These are phyloP conservation scores for Leccinum pachyderme DNA, from an alignment of 1,284 basidiomycete species.

Conservation along the genomic window DNA sequence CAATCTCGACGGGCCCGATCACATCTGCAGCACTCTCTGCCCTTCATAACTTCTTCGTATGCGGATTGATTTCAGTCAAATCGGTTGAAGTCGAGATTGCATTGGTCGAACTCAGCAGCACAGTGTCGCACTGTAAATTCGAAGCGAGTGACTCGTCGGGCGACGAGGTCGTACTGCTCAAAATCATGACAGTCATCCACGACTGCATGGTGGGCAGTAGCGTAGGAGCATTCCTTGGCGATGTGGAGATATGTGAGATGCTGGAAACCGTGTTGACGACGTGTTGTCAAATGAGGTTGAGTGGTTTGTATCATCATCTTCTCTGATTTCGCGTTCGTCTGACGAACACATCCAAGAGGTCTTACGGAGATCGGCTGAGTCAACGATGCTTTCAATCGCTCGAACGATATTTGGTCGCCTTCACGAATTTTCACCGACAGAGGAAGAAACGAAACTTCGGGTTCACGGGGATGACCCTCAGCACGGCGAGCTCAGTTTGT, in stretches of 20 bases:
- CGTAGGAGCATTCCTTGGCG: slow-evolving; percentile 72
- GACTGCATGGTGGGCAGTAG: slow-evolving; percentile 70
- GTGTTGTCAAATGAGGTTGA: slow-evolving; percentile 93
- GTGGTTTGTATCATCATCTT: slow-evolving; percentile 59
- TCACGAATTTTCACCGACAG: slow-evolving; percentile 59
- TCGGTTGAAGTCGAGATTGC: slow-evolving; percentile 58
- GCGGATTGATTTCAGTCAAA: slow-evolving; percentile 63
- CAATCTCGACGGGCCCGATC: slow-evolving; percentile 91
- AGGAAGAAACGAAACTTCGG: slow-evolving; percentile 65
- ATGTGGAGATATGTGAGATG: slow-evolving; percentile 97
- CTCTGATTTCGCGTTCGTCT: slow-evolving; percentile 11
- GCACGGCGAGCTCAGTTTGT: slow-evolving; percentile 62
- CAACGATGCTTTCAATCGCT: slow-evolving; percentile 89
- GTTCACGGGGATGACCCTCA: slow-evolving; percentile 45
- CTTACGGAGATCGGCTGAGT: slow-evolving; percentile 88
- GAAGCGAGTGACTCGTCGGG: slow-evolving; percentile 95
- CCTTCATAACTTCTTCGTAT: slow-evolving; percentile 84
- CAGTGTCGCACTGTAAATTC: slow-evolving; percentile 95
- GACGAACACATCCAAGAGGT: slow-evolving; percentile 57
- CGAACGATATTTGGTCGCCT: slow-evolving; percentile 80
- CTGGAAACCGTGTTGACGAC: slow-evolving; percentile 97
- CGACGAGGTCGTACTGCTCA: slow-evolving; percentile 93
- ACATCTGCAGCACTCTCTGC: slow-evolving; percentile 87
- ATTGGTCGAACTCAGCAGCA: slow-evolving; percentile 83
- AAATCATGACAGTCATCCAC: slow-evolving; percentile 89